Percentiles rank a stretch among this genome's conserved stretches.
Evolutionary conservation across 306 rosid genomes (phyloP).

Genomic region (Cucumis melo): DNA sequence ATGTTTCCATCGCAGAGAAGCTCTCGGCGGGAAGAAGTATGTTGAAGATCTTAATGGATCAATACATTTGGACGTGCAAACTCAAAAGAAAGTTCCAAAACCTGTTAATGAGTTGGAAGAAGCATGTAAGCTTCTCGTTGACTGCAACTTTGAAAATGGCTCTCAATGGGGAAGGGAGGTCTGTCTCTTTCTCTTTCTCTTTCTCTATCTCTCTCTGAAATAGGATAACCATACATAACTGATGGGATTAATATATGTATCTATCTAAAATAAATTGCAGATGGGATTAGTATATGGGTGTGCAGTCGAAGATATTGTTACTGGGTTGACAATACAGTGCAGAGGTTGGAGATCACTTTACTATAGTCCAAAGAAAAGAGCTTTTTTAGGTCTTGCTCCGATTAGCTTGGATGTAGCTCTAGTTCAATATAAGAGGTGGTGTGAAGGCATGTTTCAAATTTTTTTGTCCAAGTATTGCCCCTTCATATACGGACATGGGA

Average conservation of each 20-base stretch:
- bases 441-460: constrained; percentile 44
- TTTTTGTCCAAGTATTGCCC: constrained; percentile 68
- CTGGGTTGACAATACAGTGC: constrained; percentile 44
- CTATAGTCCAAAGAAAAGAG: constrained; percentile 44
- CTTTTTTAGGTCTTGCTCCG: constrained; percentile 58
- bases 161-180: constrained; percentile 67
- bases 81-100: constrained; percentile 14
- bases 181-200: constrained; percentile 7
- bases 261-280: constrained; percentile 22
- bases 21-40: constrained; percentile 31
- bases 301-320: constrained; percentile 43
- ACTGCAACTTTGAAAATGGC: constrained; percentile 38
- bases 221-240: neutral
- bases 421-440: constrained; percentile 52
- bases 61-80: neutral
- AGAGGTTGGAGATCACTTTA: constrained; percentile 67
- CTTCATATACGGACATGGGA: constrained; percentile 50
- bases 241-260: constrained; percentile 53
- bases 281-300: constrained; percentile 60
- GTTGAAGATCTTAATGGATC: constrained; percentile 11
- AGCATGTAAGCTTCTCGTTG: constrained; percentile 32
- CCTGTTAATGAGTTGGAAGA: constrained; percentile 31
- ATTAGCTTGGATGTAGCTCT: constrained; percentile 29
- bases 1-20: constrained; percentile 55
- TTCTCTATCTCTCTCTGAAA: neutral